A percentile compares a stretch with the other conserved stretches of the same genome.
phyloP scores from a whole-genome alignment of 78 protist genomes.

The Emiliania huxleyi region DNA sequence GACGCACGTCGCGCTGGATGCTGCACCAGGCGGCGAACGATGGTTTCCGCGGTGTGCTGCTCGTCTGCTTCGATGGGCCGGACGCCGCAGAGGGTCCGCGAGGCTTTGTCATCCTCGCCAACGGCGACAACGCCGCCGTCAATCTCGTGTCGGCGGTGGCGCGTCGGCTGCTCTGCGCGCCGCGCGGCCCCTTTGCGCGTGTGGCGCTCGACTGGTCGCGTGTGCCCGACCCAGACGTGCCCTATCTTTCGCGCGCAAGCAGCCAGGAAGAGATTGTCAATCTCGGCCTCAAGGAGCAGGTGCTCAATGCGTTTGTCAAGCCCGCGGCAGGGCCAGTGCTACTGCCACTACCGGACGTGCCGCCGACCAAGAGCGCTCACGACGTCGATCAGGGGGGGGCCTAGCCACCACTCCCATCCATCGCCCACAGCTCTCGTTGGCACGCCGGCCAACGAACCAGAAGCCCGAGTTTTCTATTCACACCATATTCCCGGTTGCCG shows the following conservation, averaged over 20 bases:
- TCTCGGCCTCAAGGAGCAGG: neutral
- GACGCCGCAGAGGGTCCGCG: neutral
- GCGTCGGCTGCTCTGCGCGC: neutral
- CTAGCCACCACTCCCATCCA: too few species aligned
- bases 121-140: neutral
- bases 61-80: neutral
- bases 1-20: neutral
- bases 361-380: too few species aligned
- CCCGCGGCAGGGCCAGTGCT: neutral
- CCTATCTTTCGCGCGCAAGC: neutral
- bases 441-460: too few species aligned
- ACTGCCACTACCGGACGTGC: too few species aligned
- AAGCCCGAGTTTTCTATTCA: too few species aligned
- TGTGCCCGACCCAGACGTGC: neutral
- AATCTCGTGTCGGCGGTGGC: neutral
- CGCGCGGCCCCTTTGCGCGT: neutral
- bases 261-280: neutral
- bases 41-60: neutral
- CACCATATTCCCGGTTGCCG: too few species aligned
- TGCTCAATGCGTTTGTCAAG: neutral
- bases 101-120: neutral
- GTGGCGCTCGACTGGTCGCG: neutral
- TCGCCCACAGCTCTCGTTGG: too few species aligned
- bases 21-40: conserved; percentile 11
- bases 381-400: too few species aligned